These are phyloP conservation scores for Creolimax fragrantissima DNA, from an alignment of 78 protist genomes.

Conservation along the genomic window DNA sequence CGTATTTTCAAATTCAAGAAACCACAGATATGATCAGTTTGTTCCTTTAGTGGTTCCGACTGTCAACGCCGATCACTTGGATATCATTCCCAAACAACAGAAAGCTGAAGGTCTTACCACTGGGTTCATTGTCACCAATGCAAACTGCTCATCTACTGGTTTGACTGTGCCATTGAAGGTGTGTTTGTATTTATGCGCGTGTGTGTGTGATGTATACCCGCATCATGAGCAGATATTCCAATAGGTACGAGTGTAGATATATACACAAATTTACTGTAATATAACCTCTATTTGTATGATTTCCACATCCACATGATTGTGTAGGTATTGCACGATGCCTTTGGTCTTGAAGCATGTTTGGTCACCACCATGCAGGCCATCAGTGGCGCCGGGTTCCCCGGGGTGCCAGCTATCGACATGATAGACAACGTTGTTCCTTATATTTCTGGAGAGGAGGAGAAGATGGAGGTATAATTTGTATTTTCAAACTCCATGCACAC, in stretches of 20 bases:
- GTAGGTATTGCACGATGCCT: conserved; percentile 26
- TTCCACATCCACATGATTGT: no score
- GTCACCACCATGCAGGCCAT: conserved; percentile 64
- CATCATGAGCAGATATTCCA: no score
- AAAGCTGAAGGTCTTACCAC: background rate
- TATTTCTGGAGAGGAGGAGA: conserved; percentile 57
- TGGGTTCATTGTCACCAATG: conserved; percentile 50
- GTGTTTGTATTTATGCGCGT: no score
- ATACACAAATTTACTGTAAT: no score
- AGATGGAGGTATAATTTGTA: conserved; percentile 21
- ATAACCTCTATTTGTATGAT: no score
- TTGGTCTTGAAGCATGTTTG: conserved; percentile 35
- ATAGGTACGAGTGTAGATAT: no score
- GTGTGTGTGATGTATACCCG: no score
- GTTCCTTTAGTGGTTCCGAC: conserved; percentile 37
- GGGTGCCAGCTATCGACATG: conserved; percentile 53
- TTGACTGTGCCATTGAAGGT: conserved; percentile 43
- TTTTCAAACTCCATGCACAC: background rate
- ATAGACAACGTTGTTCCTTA: conserved; percentile 53
- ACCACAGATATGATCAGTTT: conserved; percentile 20
- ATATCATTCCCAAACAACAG: conserved; percentile 8
- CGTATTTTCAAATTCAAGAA: conserved; percentile 44
- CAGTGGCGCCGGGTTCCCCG: conserved; percentile 63
- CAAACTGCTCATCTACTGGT: conserved; percentile 61
- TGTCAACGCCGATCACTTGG: conserved; percentile 40